Conservation (phyloP, 2,329 filamentous ascomycete species). For the Ceratocystis albifundus region DNA sequence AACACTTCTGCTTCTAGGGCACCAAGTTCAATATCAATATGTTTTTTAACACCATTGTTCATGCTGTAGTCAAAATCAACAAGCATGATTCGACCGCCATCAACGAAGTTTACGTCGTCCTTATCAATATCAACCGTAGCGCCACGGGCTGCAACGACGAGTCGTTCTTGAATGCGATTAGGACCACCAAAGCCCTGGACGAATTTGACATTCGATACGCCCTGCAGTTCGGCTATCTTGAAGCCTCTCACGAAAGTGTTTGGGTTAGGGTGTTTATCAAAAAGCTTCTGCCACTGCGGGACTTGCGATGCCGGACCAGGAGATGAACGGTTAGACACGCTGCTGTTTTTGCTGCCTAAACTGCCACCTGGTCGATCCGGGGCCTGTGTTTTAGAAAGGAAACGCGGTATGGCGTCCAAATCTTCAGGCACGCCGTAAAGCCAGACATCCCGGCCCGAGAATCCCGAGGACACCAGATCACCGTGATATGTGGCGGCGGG, state of each 20-base stretch:
- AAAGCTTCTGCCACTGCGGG: slow-evolving; percentile 58
- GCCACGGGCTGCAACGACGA: slow-evolving; percentile 63
- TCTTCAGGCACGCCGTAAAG: slow-evolving; percentile 67
- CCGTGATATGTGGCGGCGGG: slow-evolving; percentile 58
- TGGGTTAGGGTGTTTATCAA: slow-evolving; percentile 57
- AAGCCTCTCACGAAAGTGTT: slow-evolving; percentile 60
- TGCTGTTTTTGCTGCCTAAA: slow-evolving; percentile 31
- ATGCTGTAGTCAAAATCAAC: slow-evolving; percentile 60
- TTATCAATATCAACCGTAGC: slow-evolving; percentile 54
- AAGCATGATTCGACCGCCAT: slow-evolving; percentile 61
- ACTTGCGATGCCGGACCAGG: slow-evolving; percentile 31
- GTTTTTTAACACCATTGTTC: slow-evolving; percentile 46
- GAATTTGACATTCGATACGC: slow-evolving; percentile 60
- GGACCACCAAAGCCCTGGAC: slow-evolving; percentile 43
- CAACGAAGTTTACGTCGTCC: slow-evolving; percentile 63
- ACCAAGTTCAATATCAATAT: slow-evolving; percentile 61
- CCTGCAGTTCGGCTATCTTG: slow-evolving; percentile 52
- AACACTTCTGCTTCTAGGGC: slow-evolving; percentile 56
- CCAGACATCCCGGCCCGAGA: slow-evolving; percentile 62
- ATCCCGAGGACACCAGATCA: slow-evolving; percentile 62
- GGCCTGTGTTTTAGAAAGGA: slow-evolving; percentile 21
- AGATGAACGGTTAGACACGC: slow-evolving; percentile 25
- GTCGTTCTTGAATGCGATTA: slow-evolving; percentile 40
- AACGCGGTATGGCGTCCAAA: slow-evolving; percentile 49
- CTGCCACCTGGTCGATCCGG: slow-evolving; percentile 26